These are phyloP conservation scores for Liriodendron chinense DNA, from an alignment of 164 flowering plant species.

Conservation along the genomic window DNA sequence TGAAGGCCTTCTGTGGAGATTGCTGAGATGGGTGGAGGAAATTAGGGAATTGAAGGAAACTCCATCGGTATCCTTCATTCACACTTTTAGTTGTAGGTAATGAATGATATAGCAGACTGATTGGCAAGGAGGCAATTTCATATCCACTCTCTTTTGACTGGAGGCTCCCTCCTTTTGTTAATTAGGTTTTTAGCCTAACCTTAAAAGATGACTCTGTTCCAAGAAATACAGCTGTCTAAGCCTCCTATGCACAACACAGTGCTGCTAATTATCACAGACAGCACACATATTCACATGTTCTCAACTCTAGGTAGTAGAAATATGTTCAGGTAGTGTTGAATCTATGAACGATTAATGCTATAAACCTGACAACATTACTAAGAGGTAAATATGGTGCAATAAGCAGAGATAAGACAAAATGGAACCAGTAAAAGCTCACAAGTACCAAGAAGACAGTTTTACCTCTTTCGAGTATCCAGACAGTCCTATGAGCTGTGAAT, in stretches of 20 bases:
- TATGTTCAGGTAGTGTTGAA: no score
- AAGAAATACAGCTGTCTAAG: neutral
- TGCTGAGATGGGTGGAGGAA: no score
- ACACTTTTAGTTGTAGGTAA: no score
- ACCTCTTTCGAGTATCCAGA: constrained; percentile 89
- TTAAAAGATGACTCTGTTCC: no score
- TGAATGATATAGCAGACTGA: no score
- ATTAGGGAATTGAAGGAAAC: no score
- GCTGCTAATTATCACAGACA: neutral
- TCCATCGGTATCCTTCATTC: no score
- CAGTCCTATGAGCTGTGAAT: constrained; percentile 79
- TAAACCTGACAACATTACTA: neutral
- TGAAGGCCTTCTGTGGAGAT: no score
- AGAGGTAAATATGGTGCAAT: neutral
- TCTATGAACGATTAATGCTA: neutral
- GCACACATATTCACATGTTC: neutral
- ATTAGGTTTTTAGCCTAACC: neutral
- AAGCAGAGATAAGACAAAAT: neutral
- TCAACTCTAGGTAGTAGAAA: neutral
- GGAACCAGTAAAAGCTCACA: neutral
- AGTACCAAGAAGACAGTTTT: constrained; percentile 6
- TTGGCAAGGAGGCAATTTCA: no score
- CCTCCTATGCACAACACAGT: neutral
- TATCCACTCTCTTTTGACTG: neutral
- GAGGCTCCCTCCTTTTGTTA: neutral